Base-by-base conservation (phyloP, 768 basidiomycete species). In the Lactarius sp. region DNA sequence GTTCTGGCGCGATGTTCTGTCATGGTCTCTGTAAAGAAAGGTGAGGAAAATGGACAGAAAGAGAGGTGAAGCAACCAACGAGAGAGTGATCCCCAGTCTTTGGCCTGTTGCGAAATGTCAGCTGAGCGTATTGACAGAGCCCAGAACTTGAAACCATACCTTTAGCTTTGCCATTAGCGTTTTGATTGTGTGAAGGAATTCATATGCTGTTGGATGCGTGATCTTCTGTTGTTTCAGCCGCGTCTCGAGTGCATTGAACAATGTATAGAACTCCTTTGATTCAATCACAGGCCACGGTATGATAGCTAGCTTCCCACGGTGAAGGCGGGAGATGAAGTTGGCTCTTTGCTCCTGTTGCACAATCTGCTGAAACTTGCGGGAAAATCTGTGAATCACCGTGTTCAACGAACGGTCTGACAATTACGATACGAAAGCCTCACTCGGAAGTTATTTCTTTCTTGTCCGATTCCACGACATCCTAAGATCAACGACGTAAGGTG, bases 231-330 rank as follows among this genome's bases (percentile, higher is more conserved):
- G 73, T 62, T 85, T 81, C 6, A 87, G 69, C 3, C 73, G 73
- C 55, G 71, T 73, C 65, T 81, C 83, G 36, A 87, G 65, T 0
- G 73, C 70, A 0, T 75, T 74, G 59, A 86, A 85, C n/a, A 85
- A 68, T 2, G 70, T 75, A 62, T 87, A 87, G 69, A 87, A 87
- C 27, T 83, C 79, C 51, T 72, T 77, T 0, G 85, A 85, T 67
- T 84, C 82, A 36, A 87, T 85, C 51, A 87, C 83, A 0, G 84
- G 85, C 86, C 86, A 87, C 4, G 85, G 85, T 13, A 86, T 77
- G 16, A 87, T 86, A 42, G 75, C 76, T 6, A 86, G 67, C 56
- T 77, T 77, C 1, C 85, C 85, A 0, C 77, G 75, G 61, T 86
- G 86, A 6, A 86, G 76, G 1, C 77, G 80, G 16, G 83, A 79